Percentiles rank a stretch among this genome's conserved stretches.
phyloP scores from a whole-genome alignment of 2,329 filamentous ascomycete species.

The Aphanocladium album region DNA sequence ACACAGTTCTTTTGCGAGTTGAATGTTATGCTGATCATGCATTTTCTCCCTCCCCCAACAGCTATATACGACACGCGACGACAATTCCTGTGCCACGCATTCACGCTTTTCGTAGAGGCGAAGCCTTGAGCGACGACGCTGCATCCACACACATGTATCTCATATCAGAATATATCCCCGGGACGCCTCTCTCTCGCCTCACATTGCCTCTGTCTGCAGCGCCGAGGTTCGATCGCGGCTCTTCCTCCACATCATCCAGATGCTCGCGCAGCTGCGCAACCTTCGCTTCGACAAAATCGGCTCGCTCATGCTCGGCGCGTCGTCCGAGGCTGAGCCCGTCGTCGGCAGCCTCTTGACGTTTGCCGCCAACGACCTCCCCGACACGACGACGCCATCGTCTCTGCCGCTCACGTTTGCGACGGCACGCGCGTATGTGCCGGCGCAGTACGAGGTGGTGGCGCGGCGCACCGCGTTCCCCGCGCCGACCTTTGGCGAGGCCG shows the following conservation, averaged over 20 bases:
- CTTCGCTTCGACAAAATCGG: conserved; percentile 21
- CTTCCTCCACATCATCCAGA: conserved; percentile 21
- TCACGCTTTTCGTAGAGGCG: conserved; percentile 18
- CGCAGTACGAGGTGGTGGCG: conserved; percentile 13
- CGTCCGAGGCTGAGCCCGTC: background rate
- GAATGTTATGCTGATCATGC: background rate
- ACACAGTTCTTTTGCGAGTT: too few relatives aligned
- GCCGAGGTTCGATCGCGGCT: conserved; percentile 14
- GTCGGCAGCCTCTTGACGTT: conserved; percentile 13
- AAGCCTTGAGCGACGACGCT: background rate
- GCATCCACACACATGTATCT: conserved; percentile 17
- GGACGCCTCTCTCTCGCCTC: conserved; percentile 16
- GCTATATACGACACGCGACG: conserved; percentile 20
- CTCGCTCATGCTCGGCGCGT: conserved; percentile 21
- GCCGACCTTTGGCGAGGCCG: background rate
- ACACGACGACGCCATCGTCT: too few relatives aligned
- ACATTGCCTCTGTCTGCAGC: too few relatives aligned
- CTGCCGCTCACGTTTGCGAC: conserved; percentile 11
- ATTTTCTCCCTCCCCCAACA: background rate
- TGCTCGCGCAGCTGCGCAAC: conserved; percentile 20
- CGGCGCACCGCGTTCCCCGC: background rate
- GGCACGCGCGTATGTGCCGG: conserved; percentile 14
- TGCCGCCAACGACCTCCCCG: conserved; percentile 17
- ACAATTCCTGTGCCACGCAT: conserved; percentile 21
- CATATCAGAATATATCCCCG: conserved; percentile 19